Percentiles rank a stretch among this genome's conserved stretches.
Evolutionary conservation across 208 protist genomes (phyloP).

Genomic region (Polymyxa betae): DNA sequence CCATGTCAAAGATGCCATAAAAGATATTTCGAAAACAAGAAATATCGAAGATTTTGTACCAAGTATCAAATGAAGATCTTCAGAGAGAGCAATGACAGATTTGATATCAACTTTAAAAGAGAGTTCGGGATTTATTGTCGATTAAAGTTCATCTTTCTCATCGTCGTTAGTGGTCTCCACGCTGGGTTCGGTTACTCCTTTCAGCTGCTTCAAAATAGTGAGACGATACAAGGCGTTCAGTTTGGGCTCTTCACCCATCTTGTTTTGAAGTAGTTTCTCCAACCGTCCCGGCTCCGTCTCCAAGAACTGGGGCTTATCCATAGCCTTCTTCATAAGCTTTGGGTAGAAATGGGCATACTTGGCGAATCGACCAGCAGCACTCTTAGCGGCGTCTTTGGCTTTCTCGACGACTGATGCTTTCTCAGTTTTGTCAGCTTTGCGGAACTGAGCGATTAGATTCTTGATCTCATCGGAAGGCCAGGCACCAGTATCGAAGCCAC

Average conservation of each 20-base stretch:
- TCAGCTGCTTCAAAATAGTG: not conserved
- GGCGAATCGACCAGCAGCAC: not conserved
- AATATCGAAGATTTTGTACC: no score
- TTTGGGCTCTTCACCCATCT: not conserved
- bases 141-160: no score
- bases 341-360: conserved; percentile 8
- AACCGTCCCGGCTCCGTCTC: not conserved
- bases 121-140: no score
- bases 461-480: not conserved
- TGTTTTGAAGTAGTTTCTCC: not conserved
- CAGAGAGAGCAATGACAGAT: no score
- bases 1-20: no score
- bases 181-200: not conserved
- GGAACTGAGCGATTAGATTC: not conserved
- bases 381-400: not conserved
- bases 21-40: no score
- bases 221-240: not conserved
- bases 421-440: not conserved
- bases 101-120: no score
- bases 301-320: not conserved
- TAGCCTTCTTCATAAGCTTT: not conserved
- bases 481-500: not conserved
- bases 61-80: no score
- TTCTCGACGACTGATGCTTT: not conserved
- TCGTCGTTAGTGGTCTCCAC: no score